Base-by-base conservation (phyloP, 1,284 basidiomycete genomes). In the Cryptococcus jaspeensis region DNA sequence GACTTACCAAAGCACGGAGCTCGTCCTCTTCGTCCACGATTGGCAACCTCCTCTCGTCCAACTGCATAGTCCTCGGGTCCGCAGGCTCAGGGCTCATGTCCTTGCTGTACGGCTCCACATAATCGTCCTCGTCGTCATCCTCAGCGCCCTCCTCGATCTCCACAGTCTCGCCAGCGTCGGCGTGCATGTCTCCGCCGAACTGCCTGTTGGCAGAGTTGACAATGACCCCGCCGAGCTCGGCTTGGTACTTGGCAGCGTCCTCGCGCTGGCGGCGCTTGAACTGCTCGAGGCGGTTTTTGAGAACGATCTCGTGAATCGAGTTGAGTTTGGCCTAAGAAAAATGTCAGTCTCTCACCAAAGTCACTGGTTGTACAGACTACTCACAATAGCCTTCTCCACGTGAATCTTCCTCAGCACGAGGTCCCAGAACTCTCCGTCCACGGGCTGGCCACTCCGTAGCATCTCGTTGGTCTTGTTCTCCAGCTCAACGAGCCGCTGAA, bases 351-450 rank as follows among this genome's bases (percentile, higher is more conserved):
- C 44, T 23, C 16, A 16, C 12, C 48, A 16, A 22, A n/a, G 13
- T 16, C 5, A 35, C n/a, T 5, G n/a, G 35, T 13, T 15, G 7
- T 23, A 40, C 4, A 2, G 5, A 22, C 11, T 5, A 64, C 77
- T 41, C 66, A 90, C 91, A 80, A 96, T 96, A n/a, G 96, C 90
- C 77, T 97, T 97, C 88, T 92, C 96, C 1, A 99, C 94, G n/a
- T 96, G 81, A 41, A 99, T 80, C 72, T 91, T 93, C 75, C 91
- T 90, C 58, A 99, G 77, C 6, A 99, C 80, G 39, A 86, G 82
- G 76, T 98, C 95, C 96, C 96, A 99, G 73, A 99, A 99, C 74
- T 99, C 96, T 13, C 87, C 89, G 75, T 99, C 96, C 40, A 99
- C 84, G 1, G 94, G 92, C 76, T 98, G 93, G 35, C 92, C 91